phyloP scores from a whole-genome alignment of 345 rosid genomes.

The Citrus cavaleriei region DNA sequence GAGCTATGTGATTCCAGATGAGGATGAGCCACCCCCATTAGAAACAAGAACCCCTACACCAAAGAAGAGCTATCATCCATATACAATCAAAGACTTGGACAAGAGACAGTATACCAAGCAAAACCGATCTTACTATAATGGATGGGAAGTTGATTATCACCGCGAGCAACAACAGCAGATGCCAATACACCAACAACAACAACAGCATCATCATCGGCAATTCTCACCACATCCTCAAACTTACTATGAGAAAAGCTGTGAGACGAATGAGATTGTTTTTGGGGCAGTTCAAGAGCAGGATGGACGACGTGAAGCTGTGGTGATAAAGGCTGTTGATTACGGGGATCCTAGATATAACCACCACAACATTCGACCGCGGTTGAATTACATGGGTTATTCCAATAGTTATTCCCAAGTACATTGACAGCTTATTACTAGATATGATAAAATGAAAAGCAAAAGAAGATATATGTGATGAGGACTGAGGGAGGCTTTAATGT shows the following conservation, averaged over 20 bases:
- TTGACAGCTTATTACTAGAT: conserved; percentile 3
- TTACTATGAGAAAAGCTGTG: conserved; percentile 64
- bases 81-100: conserved; percentile 35
- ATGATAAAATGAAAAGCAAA: background rate
- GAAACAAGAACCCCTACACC: conserved; percentile 52
- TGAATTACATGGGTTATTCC: conserved; percentile 58
- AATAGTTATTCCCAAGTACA: conserved; percentile 32
- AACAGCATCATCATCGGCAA: conserved; percentile 49
- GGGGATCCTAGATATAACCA: conserved; percentile 51
- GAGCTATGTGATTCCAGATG: conserved; percentile 71
- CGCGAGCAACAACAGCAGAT: conserved; percentile 41
- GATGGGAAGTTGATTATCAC: conserved; percentile 42
- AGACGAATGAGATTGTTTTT: conserved; percentile 84
- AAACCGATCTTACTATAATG: conserved; percentile 40
- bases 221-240: conserved; percentile 44
- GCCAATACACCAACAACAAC: conserved; percentile 21
- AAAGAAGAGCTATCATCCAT: conserved; percentile 55
- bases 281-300: conserved; percentile 92
- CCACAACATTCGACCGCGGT: conserved; percentile 61
- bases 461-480: conserved; percentile 5
- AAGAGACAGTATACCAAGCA: conserved; percentile 45
- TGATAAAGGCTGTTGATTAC: conserved; percentile 89
- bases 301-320: conserved; percentile 82
- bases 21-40: conserved; percentile 67
- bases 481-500: conserved; percentile 11